Base-by-base conservation (phyloP, 2,329 filamentous ascomycete genomes). In the Colletotrichum sp. region DNA sequence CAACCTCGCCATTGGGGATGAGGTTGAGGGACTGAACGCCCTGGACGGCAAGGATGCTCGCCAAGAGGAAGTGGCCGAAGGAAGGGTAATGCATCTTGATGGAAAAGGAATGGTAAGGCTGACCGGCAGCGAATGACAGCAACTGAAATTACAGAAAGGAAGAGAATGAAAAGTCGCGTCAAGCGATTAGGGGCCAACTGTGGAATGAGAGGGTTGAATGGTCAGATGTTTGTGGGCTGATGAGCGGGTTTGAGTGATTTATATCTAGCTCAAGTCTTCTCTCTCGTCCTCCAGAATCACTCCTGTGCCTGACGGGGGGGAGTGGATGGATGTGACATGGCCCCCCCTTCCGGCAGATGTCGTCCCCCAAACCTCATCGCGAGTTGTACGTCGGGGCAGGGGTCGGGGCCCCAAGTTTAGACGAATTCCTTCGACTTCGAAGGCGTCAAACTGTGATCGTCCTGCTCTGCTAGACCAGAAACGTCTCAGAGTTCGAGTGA, bases 171-270 rank as follows among this genome's bases (percentile, higher is more conserved):
- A 58, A 24, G 57, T 74, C 76, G 74, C 74, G 76, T 77, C 71
- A 58, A 74, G 74, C 67, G 74, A 77, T 68, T 16, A 66, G 66
- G 70, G 66, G 64, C 70, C 43, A 78, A 65, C 57, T 57, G 57
- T 77, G 57, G 75, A 78, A 75, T 69, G 75, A 72, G 72, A 68
- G 38, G 72, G 58, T n/a, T 21, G 72, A 64, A 67, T 55, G 60
- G 28, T 69, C 21, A 28, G 57, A 58, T 55, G 48, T 58, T 52
- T 24, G 57, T 71, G 60, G 43, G 36, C 43, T 71, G 75, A 68
- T 75, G 77, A 75, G 77, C 34, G 75, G 72, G 55, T 78, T 78
- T 78, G 77, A 78, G 77, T 71, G 58, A 57, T 74, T 77, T 78
- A 78, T 78, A 78, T 75, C 68, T 64, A 72, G 73, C 73, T 75